A percentile compares a stretch with the other conserved stretches of the same genome.
Conservation (phyloP, 176 grass and related monocot genomes). For the Triticum monococcum region DNA sequence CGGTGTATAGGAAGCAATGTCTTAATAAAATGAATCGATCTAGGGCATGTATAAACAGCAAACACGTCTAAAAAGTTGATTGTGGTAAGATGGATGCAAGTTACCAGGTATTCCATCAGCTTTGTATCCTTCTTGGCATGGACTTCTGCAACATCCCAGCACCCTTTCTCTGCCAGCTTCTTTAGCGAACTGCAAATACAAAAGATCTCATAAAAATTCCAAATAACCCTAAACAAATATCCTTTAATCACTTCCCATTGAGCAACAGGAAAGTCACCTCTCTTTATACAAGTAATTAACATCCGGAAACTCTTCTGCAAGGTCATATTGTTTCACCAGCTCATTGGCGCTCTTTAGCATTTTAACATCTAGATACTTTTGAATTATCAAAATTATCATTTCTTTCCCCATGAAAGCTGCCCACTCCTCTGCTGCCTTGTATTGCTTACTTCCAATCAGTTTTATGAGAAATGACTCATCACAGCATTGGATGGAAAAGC, state of each 20-base stretch:
- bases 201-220: conserved; percentile 15
- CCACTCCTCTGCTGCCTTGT: conserved; percentile 73
- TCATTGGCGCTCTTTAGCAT: conserved; percentile 86
- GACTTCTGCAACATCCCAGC: conserved; percentile 91
- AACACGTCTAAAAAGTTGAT: not conserved
- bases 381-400: conserved; percentile 63
- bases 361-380: conserved; percentile 73
- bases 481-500: conserved; percentile 59
- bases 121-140: conserved; percentile 71
- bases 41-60: not conserved
- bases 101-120: conserved; percentile 91
- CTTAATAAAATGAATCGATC: conserved; percentile 11
- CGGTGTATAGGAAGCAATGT: conserved; percentile 12
- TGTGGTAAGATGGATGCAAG: conserved; percentile 8
- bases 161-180: conserved; percentile 94
- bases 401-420: conserved; percentile 76
- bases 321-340: conserved; percentile 72
- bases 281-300: conserved; percentile 82
- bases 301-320: conserved; percentile 80
- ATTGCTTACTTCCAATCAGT: conserved; percentile 67
- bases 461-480: conserved; percentile 65
- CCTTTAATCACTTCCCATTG: not conserved
- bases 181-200: conserved; percentile 63
- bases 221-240: conserved; percentile 14
- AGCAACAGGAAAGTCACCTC: conserved; percentile 54